phyloP scores from a whole-genome alignment of 805 yeast genomes.

The Danielia oregonensis region DNA sequence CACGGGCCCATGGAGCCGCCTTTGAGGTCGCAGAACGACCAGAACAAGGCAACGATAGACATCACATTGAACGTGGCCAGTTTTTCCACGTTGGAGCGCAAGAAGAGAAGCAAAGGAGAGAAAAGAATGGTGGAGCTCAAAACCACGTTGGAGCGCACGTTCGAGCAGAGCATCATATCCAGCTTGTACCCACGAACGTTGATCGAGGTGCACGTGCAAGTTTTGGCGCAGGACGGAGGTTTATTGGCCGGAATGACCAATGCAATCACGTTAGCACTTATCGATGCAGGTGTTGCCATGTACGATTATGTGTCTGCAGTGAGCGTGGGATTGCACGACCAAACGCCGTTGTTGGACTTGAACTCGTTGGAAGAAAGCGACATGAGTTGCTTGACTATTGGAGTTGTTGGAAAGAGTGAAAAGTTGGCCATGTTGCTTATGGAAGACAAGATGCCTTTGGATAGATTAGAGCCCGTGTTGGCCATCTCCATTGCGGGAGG shows the following conservation, averaged over 20 bases:
- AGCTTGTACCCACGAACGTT: conserved; percentile 79
- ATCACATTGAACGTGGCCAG: conserved; percentile 73
- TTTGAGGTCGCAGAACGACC: conserved; percentile 46
- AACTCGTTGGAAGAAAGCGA: conserved; percentile 81
- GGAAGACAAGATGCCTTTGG: conserved; percentile 84
- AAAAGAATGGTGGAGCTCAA: conserved; percentile 65
- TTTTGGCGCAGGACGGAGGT: conserved; percentile 89
- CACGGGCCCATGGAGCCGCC: conserved; percentile 89
- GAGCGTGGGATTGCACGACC: conserved; percentile 76
- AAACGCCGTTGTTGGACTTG: conserved; percentile 73
- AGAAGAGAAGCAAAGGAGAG: conserved; percentile 66
- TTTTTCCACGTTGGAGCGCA: conserved; percentile 74
- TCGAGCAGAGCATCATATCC: conserved; percentile 68
- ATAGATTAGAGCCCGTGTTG: conserved; percentile 67
- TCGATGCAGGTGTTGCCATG: conserved; percentile 95
- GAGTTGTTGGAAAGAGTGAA: conserved; percentile 78
- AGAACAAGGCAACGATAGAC: conserved; percentile 53
- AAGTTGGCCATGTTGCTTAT: conserved; percentile 71
- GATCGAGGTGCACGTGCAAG: conserved; percentile 71
- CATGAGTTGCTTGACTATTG: conserved; percentile 76
- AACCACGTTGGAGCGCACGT: conserved; percentile 64
- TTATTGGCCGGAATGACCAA: conserved; percentile 74
- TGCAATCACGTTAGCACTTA: conserved; percentile 81
- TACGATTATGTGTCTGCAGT: conserved; percentile 84
- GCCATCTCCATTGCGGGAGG: conserved; percentile 86